These are phyloP conservation scores for Gliomastix tumulicola DNA, from an alignment of 2,329 filamentous ascomycete species.

Conservation along the genomic window DNA sequence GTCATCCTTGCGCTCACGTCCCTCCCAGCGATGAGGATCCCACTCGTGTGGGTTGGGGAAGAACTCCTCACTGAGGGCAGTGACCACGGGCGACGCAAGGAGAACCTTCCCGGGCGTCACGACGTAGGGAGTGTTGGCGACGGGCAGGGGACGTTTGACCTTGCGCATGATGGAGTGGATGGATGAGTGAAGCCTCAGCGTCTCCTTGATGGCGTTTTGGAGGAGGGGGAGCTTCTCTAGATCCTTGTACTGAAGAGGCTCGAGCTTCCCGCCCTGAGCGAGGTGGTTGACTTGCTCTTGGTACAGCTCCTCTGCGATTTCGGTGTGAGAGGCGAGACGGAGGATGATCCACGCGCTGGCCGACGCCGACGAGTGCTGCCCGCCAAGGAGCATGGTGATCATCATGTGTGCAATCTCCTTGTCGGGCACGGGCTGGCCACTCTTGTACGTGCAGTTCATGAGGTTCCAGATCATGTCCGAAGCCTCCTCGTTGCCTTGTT, in stretches of 20 bases:
- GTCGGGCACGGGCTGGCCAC: slow-evolving; percentile 62
- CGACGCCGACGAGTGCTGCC: slow-evolving; percentile 73
- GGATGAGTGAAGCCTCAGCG: slow-evolving; percentile 62
- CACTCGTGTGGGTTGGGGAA: slow-evolving; percentile 37
- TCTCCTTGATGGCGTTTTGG: slow-evolving; percentile 62
- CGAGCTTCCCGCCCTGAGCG: slow-evolving; percentile 36
- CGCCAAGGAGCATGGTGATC: slow-evolving; percentile 80
- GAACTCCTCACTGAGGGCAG: slow-evolving; percentile 43
- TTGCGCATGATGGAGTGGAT: slow-evolving; percentile 70
- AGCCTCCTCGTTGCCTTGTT: slow-evolving; percentile 33
- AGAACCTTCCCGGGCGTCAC: slow-evolving; percentile 42
- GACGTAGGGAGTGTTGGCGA: slow-evolving; percentile 48
- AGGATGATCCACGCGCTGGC: slow-evolving; percentile 74
- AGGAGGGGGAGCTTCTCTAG: slow-evolving; percentile 55
- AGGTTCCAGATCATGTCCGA: slow-evolving; percentile 73
- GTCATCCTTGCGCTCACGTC: slow-evolving; percentile 3
- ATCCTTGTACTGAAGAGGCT: slow-evolving; percentile 50
- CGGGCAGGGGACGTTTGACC: slow-evolving; percentile 58
- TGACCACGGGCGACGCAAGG: slow-evolving; percentile 35
- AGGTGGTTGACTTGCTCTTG: slow-evolving; percentile 55
- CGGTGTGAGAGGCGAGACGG: slow-evolving; percentile 62
- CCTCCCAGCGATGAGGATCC: slow-evolving; percentile 22
- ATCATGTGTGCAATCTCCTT: slow-evolving; percentile 78
- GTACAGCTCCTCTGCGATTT: slow-evolving; percentile 64
- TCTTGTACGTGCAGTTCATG: slow-evolving; percentile 71